Evolutionary conservation across 108 stramenopile species (phyloP), one percentile per base, ranked within the genome.

Genomic region (Cylindrotheca closterium): DNA sequence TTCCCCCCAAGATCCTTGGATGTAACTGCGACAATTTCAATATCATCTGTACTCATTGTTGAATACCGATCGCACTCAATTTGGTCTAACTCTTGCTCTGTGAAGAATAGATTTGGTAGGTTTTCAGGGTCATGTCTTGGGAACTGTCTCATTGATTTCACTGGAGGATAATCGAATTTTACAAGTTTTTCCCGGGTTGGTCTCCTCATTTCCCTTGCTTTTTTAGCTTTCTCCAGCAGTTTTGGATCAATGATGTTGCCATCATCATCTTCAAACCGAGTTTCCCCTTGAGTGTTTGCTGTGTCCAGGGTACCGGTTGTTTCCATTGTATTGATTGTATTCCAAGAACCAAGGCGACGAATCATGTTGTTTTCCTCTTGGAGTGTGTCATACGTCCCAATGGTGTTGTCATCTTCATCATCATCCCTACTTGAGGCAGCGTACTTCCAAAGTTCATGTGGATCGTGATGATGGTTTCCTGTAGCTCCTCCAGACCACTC

Each of bases 161-260:
- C 80, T 18, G 86, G 84, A 30, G 88, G 91, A 63, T 89, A 84
- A 50, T 89, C 86, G 51, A 93, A 93, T 30, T 84, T 58, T 28
- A 93, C 88, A 12, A 77, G n/a, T 45, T 73, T 72, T 34, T 68
- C 51, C 15, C 67, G 51, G 22, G 61, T 48, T 3, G 18, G 19
- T 2, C 51, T 31, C n/a, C 65, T 48, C 46, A 60, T 66, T 60
- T 56, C 53, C 51, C 59, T 49, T 19, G 55, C 27, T 30, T 28
- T 48, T 32, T 66, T 33, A 10, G 58, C 28, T 34, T 67, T 63
- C 47, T 63, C 45, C 49, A 62, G 32, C 31, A 64, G 25, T 10
- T 55, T 19, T 32, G 68, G 74, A 50, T 75, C 62, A 37, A 75
- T 75, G 27, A 23, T 30, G 18, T 64, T 63, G 17, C 74, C 74